Evolutionary conservation across 2,329 filamentous ascomycete genomes (phyloP).

Genomic region (Aspergillus candidus): DNA sequence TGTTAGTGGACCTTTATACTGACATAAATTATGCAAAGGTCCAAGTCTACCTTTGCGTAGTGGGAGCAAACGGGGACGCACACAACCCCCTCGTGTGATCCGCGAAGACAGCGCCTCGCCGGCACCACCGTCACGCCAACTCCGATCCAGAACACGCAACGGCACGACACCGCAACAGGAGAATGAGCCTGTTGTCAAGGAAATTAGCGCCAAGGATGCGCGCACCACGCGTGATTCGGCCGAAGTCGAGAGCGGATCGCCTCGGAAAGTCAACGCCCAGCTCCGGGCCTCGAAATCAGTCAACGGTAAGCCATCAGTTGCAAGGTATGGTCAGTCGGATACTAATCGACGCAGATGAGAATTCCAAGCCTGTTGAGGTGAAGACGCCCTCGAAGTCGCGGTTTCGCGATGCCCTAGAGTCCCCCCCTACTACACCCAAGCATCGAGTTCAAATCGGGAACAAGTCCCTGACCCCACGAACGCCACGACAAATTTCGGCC

Average conservation of each 20-base stretch:
- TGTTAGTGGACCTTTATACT: neutral
- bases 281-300: constrained; percentile 36
- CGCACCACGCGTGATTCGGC: constrained; percentile 45
- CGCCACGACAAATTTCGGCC: constrained; percentile 68
- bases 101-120: constrained; percentile 25
- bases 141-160: constrained; percentile 33
- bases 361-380: constrained; percentile 34
- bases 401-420: constrained; percentile 67
- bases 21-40: neutral
- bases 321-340: neutral
- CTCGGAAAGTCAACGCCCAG: constrained; percentile 43
- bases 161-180: constrained; percentile 22
- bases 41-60: constrained; percentile 30
- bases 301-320: constrained; percentile 24
- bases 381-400: constrained; percentile 51
- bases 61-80: constrained; percentile 42
- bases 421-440: constrained; percentile 69
- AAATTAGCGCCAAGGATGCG: constrained; percentile 26
- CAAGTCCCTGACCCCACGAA: constrained; percentile 69
- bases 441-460: constrained; percentile 74
- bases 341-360: constrained; percentile 37
- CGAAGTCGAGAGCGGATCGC: constrained; percentile 40
- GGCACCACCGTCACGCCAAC: constrained; percentile 24
- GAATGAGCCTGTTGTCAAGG: constrained; percentile 19
- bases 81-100: constrained; percentile 38